phyloP scores from a whole-genome alignment of 2,329 filamentous ascomycete genomes.

The Sclerotinia minor region DNA sequence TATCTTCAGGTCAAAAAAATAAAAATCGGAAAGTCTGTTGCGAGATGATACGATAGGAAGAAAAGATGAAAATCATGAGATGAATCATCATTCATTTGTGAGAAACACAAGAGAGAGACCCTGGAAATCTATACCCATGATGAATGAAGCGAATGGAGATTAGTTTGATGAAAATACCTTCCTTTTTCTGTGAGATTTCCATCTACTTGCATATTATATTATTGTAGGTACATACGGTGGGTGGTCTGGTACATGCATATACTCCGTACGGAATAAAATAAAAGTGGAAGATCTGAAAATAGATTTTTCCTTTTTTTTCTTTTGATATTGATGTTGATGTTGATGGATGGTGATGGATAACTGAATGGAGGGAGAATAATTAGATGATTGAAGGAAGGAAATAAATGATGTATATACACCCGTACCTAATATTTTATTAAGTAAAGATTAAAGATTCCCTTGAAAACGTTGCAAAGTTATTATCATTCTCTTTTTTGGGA shows the following conservation, averaged over 20 bases:
- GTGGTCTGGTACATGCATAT: not conserved
- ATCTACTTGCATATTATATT: not conserved
- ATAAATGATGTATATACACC: no score
- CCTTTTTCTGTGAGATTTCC: not conserved
- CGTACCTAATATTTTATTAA: no score
- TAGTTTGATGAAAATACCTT: not conserved
- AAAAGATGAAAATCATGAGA: not conserved
- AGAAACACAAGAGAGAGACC: conserved; percentile 5
- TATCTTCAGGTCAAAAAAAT: not conserved
- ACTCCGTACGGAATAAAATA: not conserved
- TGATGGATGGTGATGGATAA: no score
- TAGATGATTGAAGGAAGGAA: no score
- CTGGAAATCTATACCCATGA: not conserved
- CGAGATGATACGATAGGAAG: not conserved
- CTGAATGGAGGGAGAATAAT: no score
- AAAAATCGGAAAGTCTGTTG: not conserved
- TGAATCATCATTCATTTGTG: not conserved
- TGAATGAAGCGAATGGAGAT: not conserved
- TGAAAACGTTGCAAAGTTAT: no score
- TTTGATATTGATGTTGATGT: not conserved
- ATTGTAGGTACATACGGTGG: not conserved
- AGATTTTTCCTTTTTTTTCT: not conserved
- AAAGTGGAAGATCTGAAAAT: conserved; percentile 1
- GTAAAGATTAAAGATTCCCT: no score
- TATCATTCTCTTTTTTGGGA: no score